Base-by-base conservation (phyloP, 306 rosid genomes). In the Rubus idaeus region DNA sequence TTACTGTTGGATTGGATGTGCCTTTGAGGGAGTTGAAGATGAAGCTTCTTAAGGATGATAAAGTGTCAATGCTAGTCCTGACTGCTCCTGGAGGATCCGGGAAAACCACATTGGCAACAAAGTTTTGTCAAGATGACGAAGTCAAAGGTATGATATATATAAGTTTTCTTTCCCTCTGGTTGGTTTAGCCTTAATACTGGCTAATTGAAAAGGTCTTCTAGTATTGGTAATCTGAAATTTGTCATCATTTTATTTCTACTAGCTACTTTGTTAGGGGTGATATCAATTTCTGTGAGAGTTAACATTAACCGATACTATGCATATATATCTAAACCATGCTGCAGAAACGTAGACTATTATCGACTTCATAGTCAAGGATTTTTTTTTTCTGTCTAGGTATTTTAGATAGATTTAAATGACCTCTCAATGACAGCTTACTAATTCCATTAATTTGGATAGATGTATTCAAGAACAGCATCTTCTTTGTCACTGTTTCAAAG, bases 71-170 rank as follows among this genome's bases (percentile, higher is more conserved):
- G 77, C 51, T 79, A 3, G 86, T 85, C 5, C 50, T 91, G 26
- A 86, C 91, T 7, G 90, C 90, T 30, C 39, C 80, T 1, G 85
- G 71, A 42, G 96, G 93, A 40, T 83, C 79, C 0, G 93, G 96
- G 56, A 91, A 89, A 81, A 83, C 93, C 26, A 83, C 96, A 0
- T 82, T 91, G 69, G 91, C 81, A 5, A 79, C 77, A 66, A 83
- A 0, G 73, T 74, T 91, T 26, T 89, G 93, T 67, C 81, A 76
- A 64, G 93, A 91, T 44, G 42, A 78, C 12, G 53, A 89, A 9
- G 81, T 91, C 12, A 71, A 75, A 84, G 93, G 91, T 91, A 83
- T 30, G 67, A 26, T 10, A 39, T 66, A 40, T 35, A 30, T 30
- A 1, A 30, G 35, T 0, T 61, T 49, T 42, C 8, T 77, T 10